These are phyloP conservation scores for Sporothrix variecibatus DNA, from an alignment of 2,329 filamentous ascomycete species.

Conservation along the genomic window DNA sequence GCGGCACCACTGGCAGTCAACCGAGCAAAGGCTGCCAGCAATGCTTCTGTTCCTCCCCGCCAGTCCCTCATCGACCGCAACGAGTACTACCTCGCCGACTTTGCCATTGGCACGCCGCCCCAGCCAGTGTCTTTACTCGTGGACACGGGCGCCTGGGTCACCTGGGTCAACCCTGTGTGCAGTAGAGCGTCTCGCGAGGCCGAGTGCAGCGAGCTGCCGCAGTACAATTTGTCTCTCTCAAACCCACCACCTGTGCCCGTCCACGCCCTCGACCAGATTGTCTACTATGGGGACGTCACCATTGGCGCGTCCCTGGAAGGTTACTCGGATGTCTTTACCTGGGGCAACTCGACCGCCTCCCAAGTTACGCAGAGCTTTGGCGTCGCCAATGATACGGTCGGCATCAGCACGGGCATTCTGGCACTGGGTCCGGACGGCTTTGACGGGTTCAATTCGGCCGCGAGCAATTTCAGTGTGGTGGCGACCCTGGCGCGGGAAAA, in stretches of 20 bases:
- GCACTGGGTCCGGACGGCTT: constrained; percentile 22
- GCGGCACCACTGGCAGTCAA: not conserved
- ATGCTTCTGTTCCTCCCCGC: not conserved
- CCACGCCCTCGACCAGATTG: constrained; percentile 20
- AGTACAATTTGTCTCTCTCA: constrained; percentile 11
- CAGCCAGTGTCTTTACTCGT: constrained; percentile 21
- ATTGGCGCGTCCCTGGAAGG: constrained; percentile 14
- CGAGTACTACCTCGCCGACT: constrained; percentile 24
- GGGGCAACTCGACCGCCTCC: not conserved
- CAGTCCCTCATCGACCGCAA: constrained; percentile 21
- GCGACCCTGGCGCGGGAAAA: not conserved
- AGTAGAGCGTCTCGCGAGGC: not conserved
- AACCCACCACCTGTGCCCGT: constrained; percentile 15
- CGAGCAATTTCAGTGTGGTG: constrained; percentile 18
- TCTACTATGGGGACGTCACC: not conserved
- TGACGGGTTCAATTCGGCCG: constrained; percentile 19
- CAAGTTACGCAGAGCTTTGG: constrained; percentile 20
- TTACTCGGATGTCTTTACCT: constrained; percentile 24
- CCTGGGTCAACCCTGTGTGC: constrained; percentile 25
- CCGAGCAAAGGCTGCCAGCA: not conserved
- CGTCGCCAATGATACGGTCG: constrained; percentile 22
- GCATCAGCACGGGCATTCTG: constrained; percentile 21
- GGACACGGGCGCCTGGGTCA: constrained; percentile 24
- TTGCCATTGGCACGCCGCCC: constrained; percentile 25
- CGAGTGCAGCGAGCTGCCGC: constrained; percentile 7